phyloP scores from a whole-genome alignment of 75 land plant species.

The Pseudotsuga menziesii region DNA sequence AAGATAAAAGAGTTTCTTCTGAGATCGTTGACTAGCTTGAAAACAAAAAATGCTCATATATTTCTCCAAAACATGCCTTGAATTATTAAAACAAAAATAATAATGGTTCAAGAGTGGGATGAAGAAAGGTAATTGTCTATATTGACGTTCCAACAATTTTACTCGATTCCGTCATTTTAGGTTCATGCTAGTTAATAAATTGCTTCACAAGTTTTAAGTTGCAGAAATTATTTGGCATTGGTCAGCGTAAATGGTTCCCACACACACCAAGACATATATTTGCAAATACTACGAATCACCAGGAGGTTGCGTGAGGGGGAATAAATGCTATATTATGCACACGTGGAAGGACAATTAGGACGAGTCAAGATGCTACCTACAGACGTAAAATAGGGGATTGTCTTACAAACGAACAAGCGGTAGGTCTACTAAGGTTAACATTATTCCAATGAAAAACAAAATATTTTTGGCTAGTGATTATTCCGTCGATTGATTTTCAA shows the following conservation, averaged over 20 bases:
- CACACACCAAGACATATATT: conserved; percentile 25
- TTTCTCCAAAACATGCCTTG: not conserved
- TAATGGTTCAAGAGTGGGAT: not conserved
- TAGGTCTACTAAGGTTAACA: not conserved
- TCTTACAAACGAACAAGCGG: too few relatives aligned
- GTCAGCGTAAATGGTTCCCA: conserved; percentile 7
- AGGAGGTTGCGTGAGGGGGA: conserved; percentile 53
- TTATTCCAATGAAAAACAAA: not conserved
- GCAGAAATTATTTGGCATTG: conserved; percentile 3
- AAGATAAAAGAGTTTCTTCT: not conserved
- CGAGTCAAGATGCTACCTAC: too few relatives aligned
- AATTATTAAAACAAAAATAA: not conserved
- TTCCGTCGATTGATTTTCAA: not conserved
- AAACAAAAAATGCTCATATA: not conserved
- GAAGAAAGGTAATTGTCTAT: not conserved
- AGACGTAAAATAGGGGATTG: too few relatives aligned
- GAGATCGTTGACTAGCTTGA: too few relatives aligned
- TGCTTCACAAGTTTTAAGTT: not conserved
- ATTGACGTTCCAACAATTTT: not conserved
- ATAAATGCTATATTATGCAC: too few relatives aligned
- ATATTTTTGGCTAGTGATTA: not conserved
- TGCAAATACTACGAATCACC: conserved; percentile 50
- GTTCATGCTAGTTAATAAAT: too few relatives aligned
- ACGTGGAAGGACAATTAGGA: too few relatives aligned
- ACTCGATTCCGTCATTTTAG: too few relatives aligned